A percentile compares a stretch with the other conserved stretches of the same genome.
phyloP scores from a whole-genome alignment of 2,329 filamentous ascomycete species.

The Ophiocordyceps camponoti-floridani region DNA sequence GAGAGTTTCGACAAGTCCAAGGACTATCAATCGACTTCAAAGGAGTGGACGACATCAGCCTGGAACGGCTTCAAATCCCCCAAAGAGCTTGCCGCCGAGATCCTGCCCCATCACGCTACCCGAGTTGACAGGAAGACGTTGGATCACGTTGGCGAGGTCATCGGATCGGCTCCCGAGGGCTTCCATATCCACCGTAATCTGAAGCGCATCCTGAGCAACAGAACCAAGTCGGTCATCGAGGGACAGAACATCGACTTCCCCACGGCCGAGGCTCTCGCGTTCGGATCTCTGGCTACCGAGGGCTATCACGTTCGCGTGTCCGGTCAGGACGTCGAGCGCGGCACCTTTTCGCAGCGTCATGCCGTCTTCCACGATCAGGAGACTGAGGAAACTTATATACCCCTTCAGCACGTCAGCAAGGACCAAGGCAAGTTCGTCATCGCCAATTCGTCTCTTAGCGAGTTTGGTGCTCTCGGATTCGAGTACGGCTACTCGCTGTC shows the following conservation, averaged over 20 bases:
- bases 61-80: conserved; percentile 99
- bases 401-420: conserved; percentile 72
- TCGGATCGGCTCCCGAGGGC: conserved; percentile 62
- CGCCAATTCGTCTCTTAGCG: conserved; percentile 75
- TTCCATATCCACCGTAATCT: conserved; percentile 90
- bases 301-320: conserved; percentile 96
- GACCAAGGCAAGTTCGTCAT: conserved; percentile 95
- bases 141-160: conserved; percentile 65
- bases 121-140: conserved; percentile 56
- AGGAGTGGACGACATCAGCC: conserved; percentile 96
- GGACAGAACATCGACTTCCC: conserved; percentile 96
- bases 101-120: conserved; percentile 81
- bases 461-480: conserved; percentile 68
- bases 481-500: conserved; percentile 98
- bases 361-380: conserved; percentile 96
- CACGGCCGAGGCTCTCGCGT: conserved; percentile 88
- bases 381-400: conserved; percentile 81
- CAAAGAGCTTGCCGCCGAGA: conserved; percentile 88
- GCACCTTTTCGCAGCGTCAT: conserved; percentile 97
- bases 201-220: conserved; percentile 81
- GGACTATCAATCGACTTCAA: conserved; percentile 88
- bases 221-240: conserved; percentile 81
- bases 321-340: conserved; percentile 97
- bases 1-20: conserved; percentile 96
- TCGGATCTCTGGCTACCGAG: conserved; percentile 78